Percentiles rank a stretch among this genome's conserved stretches.
Evolutionary conservation across 2,329 filamentous ascomycete genomes (phyloP).

Genomic region (Penicillium sp.): DNA sequence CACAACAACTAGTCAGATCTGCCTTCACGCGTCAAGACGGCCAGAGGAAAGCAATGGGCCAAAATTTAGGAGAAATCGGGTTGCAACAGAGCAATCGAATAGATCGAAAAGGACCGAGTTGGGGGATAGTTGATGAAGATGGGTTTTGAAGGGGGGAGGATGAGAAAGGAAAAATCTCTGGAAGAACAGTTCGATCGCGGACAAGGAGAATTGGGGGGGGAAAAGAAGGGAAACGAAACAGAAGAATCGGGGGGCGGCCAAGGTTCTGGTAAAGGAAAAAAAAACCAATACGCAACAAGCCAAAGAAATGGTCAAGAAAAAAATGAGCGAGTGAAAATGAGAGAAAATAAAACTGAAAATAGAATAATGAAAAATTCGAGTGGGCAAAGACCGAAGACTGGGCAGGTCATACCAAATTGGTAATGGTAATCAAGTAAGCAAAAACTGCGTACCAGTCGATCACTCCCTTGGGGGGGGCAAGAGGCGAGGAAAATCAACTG

Average conservation of each 20-base stretch:
- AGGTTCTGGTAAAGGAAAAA: constrained; percentile 19
- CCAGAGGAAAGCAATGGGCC: constrained; percentile 2
- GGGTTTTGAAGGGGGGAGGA: constrained; percentile 12
- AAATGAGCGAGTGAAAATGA: constrained; percentile 19
- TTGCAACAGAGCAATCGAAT: background rate
- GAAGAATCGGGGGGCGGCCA: constrained; percentile 20
- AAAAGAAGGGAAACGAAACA: constrained; percentile 13
- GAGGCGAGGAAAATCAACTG: constrained; percentile 21
- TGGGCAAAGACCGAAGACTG: constrained; percentile 14
- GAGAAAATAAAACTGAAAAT: constrained; percentile 20
- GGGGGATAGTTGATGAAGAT: constrained; percentile 1
- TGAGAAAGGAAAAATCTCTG: constrained; percentile 18
- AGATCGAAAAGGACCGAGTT: constrained; percentile 2
- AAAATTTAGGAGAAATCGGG: background rate
- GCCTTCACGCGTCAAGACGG: constrained; percentile 33
- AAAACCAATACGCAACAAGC: background rate
- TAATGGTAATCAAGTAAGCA: background rate
- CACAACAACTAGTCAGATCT: constrained; percentile 40
- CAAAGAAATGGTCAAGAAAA: constrained; percentile 9
- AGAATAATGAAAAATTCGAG: constrained; percentile 17
- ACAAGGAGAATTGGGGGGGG: constrained; percentile 19
- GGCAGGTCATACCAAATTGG: constrained; percentile 11
- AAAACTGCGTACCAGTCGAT: constrained; percentile 20
- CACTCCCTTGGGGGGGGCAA: constrained; percentile 29
- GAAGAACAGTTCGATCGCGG: constrained; percentile 20